Base-by-base conservation (phyloP, 441 rosid genomes). In the Populus tomentosa region DNA sequence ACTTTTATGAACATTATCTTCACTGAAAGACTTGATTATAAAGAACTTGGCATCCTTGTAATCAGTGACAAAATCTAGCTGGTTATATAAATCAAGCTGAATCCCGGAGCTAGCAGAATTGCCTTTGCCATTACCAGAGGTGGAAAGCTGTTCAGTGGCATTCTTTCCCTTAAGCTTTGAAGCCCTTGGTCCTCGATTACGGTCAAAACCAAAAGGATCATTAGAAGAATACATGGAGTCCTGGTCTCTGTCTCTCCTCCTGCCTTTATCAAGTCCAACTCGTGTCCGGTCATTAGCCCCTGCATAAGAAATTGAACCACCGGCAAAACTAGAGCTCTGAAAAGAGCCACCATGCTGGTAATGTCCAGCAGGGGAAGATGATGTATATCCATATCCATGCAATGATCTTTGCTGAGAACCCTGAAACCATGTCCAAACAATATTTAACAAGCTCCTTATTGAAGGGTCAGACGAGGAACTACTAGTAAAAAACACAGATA, bases 1-100 rank as follows among this genome's bases (percentile, higher is more conserved):
- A 75, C 97, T 92, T 82, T 88, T 89, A 82, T 92, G 97, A 67
- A 92, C 89, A 82, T 92, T 92, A 82, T 92, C 97, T 83, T 92
- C 97, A 81, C 95, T 92, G 78, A 90, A 90, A 26, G 97, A 92
- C 84, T 92, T 92, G 76, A 92, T 89, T 70, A 92, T 79, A 74
- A 90, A 92, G 84, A 88, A 90, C 83, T 84, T 92, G 68, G 92
- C 94, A 77, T 84, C 80, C 80, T 83, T 80, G 72, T 90, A 86
- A 66, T 88, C 89, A 28, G 87, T 88, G 71, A 79, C 80, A 81
- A 93, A 91, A 56, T 89, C 91, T 40, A 82, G 80, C 72, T 40
- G 77, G 80, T 90, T 91, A 80, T 85, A 88, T 65, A 85, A 70
- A 70, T 82, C 85, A 74, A 77, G 79, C 73, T 82, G 82, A 67